Base-by-base conservation (phyloP, 108 stramenopile genomes). In the Hondaea fermentalgiana region DNA sequence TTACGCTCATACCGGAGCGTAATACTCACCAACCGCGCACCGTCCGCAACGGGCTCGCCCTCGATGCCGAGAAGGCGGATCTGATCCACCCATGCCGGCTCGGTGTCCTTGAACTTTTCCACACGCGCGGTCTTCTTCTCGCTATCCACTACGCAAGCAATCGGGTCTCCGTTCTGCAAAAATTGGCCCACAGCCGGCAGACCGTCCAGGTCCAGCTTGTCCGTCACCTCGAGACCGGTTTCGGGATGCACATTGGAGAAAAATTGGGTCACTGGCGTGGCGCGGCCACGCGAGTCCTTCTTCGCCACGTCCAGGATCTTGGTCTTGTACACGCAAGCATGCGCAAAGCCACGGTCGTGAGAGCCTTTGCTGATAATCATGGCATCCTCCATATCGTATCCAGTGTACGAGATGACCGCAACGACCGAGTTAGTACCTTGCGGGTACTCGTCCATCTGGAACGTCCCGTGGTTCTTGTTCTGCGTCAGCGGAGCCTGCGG, bases 331-430 rank as follows among this genome's bases (percentile, higher is more conserved):
- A 99, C 96, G 64, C 93, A 92, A 5, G 96, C 98, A 90, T 97
- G 96, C 28, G 95, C 97, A 93, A 98, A 97, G 23, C 98, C 97
- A 44, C 97, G 91, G 87, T 98, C 97, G 72, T 94, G 97, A 44
- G 97, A 94, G 28, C 93, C 89, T 93, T 99, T 99, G 94, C 97
- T 99, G 57, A 99, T 93, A 90, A 99, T 99, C 96, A 99, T 97
- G 44, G 98, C 97, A 95, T 99, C 99, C 89, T 99, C 99, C 99
- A 99, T 99, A 91, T 99, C 99, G 91, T 96, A 98, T 14, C 99
- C 99, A 25, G 99, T 99, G 93, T 99, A 99, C 60, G 97, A 96
- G 72, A 99, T 93, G 47, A 99, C 99, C 44, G 99, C 98, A 58
- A 99, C 98, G 6, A 99, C 95, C 8, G 99, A 98, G 91, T 99